These are phyloP conservation scores for Westerdykella aurantiaca DNA, from an alignment of 2,329 filamentous ascomycete genomes.

Conservation along the genomic window DNA sequence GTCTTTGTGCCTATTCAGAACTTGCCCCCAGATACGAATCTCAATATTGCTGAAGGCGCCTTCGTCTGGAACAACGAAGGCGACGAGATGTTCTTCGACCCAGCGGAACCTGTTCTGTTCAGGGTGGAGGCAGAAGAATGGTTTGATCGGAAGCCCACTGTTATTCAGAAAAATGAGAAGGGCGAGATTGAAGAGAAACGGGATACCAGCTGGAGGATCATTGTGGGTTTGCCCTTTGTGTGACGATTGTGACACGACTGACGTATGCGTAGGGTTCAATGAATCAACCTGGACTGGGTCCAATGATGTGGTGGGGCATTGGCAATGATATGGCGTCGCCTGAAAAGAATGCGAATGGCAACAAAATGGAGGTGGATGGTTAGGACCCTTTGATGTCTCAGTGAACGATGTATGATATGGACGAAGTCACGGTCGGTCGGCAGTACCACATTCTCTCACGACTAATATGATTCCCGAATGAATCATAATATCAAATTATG, in stretches of 20 bases:
- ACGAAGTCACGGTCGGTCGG: conserved; percentile 1
- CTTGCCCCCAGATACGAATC: conserved; percentile 48
- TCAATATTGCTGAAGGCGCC: conserved; percentile 67
- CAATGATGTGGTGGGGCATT: conserved; percentile 44
- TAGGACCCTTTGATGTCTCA: conserved; percentile 6
- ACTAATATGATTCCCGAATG: no score
- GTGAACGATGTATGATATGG: conserved; percentile 2
- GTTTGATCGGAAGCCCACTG: conserved; percentile 85
- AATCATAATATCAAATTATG: no score
- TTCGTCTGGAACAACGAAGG: conserved; percentile 80
- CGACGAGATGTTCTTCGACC: conserved; percentile 77
- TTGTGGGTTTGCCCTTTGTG: conserved; percentile 23
- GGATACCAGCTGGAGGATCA: conserved; percentile 65
- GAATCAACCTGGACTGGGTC: conserved; percentile 44
- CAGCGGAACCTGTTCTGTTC: conserved; percentile 81
- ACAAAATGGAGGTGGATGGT: conserved; percentile 22
- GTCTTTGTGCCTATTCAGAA: conserved; percentile 62
- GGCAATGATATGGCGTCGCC: conserved; percentile 21
- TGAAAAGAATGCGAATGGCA: conserved; percentile 9
- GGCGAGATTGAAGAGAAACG: conserved; percentile 58
- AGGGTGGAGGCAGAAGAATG: conserved; percentile 83
- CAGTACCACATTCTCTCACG: not conserved
- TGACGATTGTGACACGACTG: conserved; percentile 3
- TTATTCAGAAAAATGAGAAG: conserved; percentile 58
- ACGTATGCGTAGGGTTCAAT: conserved; percentile 38